Evolutionary conservation across 768 basidiomycete species (phyloP), one percentile per base, ranked within the genome.

Genomic region (Boletus insuetus): DNA sequence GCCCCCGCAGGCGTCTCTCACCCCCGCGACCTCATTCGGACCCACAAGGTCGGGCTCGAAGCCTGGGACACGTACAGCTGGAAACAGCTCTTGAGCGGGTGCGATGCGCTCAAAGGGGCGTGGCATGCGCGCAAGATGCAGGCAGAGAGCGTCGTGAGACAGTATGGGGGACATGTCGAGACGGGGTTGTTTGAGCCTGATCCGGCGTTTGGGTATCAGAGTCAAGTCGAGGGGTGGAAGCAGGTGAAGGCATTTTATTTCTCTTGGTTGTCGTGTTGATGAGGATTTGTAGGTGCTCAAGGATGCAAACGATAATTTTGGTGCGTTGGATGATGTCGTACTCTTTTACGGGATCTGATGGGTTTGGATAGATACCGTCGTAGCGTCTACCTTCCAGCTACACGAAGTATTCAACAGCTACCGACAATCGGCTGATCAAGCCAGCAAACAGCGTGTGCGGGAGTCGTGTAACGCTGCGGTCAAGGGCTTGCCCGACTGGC

Each of bases 391-490:
- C 2, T 85, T 89, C 69, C 90, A 92, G 72, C 82, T 92, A 74
- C 79, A 82, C 59, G 90, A 92, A 64, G 87, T 89, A 19, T 83
- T 81, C 60, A 60, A 75, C 19, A 85, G 85, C 9, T 92, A 92
- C 64, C 81, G 88, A 29, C 87, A 88, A 45, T 91, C 90, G 8
- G 76, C 78, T 3, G 90, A 92, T 68, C 51, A 75, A 26, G 81
- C 86, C 7, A 86, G 87, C 64, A 91, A 89, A 68, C 77, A 77
- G 20, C 82, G 89, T 22, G 90, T 92, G 11, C 81, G 87, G 32
- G 89, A 92, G 68, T 83, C 86, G 4, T 85, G 84, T 47, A 92
- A 92, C 63, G 87, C 88, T 13, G 86, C 90, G 7, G 67, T 92
- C 44, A 76, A 77, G 39, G 78, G 78, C 40, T 70, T 91, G n/a